Percentiles rank a stretch among this genome's conserved stretches.
Conservation (phyloP, 2,329 filamentous ascomycete species). For the Ilyonectria robusta region DNA sequence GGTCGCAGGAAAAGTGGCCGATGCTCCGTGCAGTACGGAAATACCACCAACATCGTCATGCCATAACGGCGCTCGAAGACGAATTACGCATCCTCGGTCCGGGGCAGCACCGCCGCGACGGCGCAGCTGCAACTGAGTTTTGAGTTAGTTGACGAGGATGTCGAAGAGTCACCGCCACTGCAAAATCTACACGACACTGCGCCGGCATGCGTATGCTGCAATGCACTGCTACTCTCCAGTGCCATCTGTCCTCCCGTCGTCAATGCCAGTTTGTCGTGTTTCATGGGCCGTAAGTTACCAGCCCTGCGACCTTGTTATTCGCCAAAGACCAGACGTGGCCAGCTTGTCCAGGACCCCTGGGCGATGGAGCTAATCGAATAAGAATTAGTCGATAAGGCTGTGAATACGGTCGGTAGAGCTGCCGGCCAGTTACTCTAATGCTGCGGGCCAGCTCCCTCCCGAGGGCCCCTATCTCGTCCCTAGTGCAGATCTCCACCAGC, state of each 20-base stretch:
- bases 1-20: constrained; percentile 17
- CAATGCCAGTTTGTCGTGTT: constrained; percentile 14
- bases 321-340: constrained; percentile 1
- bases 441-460: constrained; percentile 13
- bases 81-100: neutral
- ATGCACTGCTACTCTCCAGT: constrained; percentile 11
- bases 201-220: neutral
- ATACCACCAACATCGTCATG: neutral
- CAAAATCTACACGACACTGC: neutral
- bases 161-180: neutral
- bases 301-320: constrained; percentile 16
- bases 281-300: constrained; percentile 21
- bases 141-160: neutral
- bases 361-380: neutral
- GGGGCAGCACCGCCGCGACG: constrained; percentile 18
- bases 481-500: constrained; percentile 19
- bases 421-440: constrained; percentile 5
- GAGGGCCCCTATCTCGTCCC: neutral
- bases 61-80: neutral
- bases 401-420: constrained; percentile 12
- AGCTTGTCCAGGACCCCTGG: neutral
- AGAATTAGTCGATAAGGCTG: constrained; percentile 6
- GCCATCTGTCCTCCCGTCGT: neutral
- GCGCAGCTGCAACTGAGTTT: constrained; percentile 3
- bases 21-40: constrained; percentile 5